Evolutionary conservation across 1,284 basidiomycete genomes (phyloP), one percentile per base, ranked within the genome.

Genomic region (Agaricales sp.): DNA sequence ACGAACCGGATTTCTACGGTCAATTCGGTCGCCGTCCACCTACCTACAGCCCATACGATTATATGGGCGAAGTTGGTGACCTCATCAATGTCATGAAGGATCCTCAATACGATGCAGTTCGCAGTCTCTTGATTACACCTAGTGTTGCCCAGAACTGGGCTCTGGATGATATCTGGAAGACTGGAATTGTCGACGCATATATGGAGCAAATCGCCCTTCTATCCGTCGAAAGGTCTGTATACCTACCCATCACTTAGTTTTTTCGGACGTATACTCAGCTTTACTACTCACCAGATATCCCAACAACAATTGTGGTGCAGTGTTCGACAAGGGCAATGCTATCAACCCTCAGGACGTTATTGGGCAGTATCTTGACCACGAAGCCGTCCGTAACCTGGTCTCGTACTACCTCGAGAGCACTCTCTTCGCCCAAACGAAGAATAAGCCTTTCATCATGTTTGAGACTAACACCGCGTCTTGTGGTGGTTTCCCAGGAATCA

Each of bases 391-490:
- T 30, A 53, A 55, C 12, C 63, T 85, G 18, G 68, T 80, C 19
- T 49, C 51, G 0, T 65, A 66, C 3, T 88, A 84, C 60, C 55
- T 78, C 24, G 71, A 71, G 55, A 70, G 73, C 0, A 67, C 71
- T 0, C 52, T 54, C 3, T 65, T 71, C 38, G 78, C 79, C 1
- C 69, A 73, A 51, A 54, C 50, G 1, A 60, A 61, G 12, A 63
- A 63, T 22, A 84, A 83, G 57, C 73, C 74, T 1, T 64, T 85
- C 49, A 52, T 85, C 43, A 84, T 89, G 82, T 78, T 87, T 54
- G 87, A 90, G 64, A 88, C 82, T 12, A 91, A 91, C 64, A 82
- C 85, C 0, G 88, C 84, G 0, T 82, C 82, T 25, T 91, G 87
- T 64, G 84, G 86, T 61, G 89, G 89, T 12, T 88, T 91, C 60